phyloP scores from a whole-genome alignment of 1,284 basidiomycete genomes.

The Marasmius oreades region DNA sequence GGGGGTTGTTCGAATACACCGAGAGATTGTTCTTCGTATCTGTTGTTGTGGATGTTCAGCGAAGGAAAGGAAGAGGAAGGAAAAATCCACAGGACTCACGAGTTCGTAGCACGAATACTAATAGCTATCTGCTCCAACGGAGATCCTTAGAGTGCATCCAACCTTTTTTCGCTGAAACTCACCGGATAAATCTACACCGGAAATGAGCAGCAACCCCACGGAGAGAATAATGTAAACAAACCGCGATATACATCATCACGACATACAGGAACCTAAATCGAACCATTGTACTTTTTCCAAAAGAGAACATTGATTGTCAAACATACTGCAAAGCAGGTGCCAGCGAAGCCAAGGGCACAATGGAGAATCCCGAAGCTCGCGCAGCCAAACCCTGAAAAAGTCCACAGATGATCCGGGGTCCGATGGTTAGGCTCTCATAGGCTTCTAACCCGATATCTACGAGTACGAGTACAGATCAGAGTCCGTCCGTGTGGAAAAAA shows the following conservation, averaged over 20 bases:
- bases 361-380: slow-evolving; percentile 74
- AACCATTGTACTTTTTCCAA: not conserved
- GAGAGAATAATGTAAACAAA: slow-evolving; percentile 21
- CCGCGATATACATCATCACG: slow-evolving; percentile 70
- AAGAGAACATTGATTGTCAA: not conserved
- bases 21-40: slow-evolving; percentile 66
- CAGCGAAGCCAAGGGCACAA: slow-evolving; percentile 56
- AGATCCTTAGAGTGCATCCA: not conserved
- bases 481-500: too few species aligned
- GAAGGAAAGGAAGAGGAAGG: too few species aligned
- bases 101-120: slow-evolving; percentile 79
- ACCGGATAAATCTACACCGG: slow-evolving; percentile 43
- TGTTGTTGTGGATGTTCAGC: too few species aligned
- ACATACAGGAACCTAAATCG: slow-evolving; percentile 63
- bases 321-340: slow-evolving; percentile 66
- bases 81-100: slow-evolving; percentile 42
- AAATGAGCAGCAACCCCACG: not conserved
- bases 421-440: slow-evolving; percentile 47
- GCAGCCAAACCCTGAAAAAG: slow-evolving; percentile 70
- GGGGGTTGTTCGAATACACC: slow-evolving; percentile 59
- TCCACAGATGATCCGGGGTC: slow-evolving; percentile 47
- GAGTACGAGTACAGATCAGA: not conserved
- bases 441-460: slow-evolving; percentile 37
- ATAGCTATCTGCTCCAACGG: slow-evolving; percentile 39
- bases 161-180: slow-evolving; percentile 18